These are phyloP conservation scores for Globisporangium sylvaticum DNA, from an alignment of 352 stramenopile species.

Conservation along the genomic window DNA sequence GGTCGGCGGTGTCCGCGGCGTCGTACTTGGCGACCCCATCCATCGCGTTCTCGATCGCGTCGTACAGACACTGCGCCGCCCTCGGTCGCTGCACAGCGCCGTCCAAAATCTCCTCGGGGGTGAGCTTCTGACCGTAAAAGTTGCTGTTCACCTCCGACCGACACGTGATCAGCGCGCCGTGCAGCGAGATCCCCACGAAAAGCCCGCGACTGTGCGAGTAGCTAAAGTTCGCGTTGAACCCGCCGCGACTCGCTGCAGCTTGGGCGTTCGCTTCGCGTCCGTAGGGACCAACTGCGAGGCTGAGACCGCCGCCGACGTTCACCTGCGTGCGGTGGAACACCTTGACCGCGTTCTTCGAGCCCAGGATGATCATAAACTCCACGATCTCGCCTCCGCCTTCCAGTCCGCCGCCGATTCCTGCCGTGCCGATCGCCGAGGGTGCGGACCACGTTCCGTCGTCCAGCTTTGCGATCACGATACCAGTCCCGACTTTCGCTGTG, in stretches of 20 bases:
- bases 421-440: slow-evolving; percentile 91
- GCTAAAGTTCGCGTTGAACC: slow-evolving; percentile 91
- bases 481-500: slow-evolving; percentile 75
- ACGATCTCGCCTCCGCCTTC: slow-evolving; percentile 90
- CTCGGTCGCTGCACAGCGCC: slow-evolving; percentile 52
- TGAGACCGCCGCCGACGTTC: slow-evolving; percentile 90
- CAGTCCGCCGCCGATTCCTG: slow-evolving; percentile 82
- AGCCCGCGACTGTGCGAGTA: slow-evolving; percentile 92
- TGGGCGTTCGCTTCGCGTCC: slow-evolving; percentile 82
- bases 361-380: slow-evolving; percentile 94
- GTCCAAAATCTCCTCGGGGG: slow-evolving; percentile 71
- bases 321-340: slow-evolving; percentile 89
- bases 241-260: slow-evolving; percentile 62
- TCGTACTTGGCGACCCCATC: slow-evolving; percentile 65
- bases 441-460: slow-evolving; percentile 87
- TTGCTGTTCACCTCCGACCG: slow-evolving; percentile 92
- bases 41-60: slow-evolving; percentile 72
- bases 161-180: slow-evolving; percentile 90
- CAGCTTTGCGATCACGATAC: slow-evolving; percentile 90
- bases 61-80: slow-evolving; percentile 71
- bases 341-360: slow-evolving; percentile 89
- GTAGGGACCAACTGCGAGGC: slow-evolving; percentile 88
- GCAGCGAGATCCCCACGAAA: slow-evolving; percentile 91
- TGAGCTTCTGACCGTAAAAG: slow-evolving; percentile 90
- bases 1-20: slow-evolving; percentile 18